These are phyloP conservation scores for Globisporangium solare DNA, from an alignment of 352 stramenopile species.

Conservation along the genomic window DNA sequence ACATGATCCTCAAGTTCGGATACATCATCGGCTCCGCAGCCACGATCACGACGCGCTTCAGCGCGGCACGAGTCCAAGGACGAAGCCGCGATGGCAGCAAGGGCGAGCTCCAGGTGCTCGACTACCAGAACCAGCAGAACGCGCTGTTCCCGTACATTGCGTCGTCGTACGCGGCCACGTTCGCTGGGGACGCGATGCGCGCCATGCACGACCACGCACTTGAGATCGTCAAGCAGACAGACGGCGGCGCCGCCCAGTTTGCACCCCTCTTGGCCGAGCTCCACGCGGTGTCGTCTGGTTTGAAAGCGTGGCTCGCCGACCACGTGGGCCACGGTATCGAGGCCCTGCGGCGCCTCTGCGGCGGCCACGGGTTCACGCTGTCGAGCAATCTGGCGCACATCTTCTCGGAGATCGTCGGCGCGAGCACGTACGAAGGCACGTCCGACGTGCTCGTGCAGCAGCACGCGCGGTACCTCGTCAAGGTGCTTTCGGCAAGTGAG, in stretches of 20 bases:
- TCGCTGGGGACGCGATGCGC: conserved; percentile 20
- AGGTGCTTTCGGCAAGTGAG: conserved; percentile 14
- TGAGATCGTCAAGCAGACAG: conserved; percentile 12
- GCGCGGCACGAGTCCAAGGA: conserved; percentile 23
- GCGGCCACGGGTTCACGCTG: conserved; percentile 15
- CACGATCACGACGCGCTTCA: conserved; percentile 28
- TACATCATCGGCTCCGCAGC: conserved; percentile 14
- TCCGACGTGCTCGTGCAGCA: conserved; percentile 71
- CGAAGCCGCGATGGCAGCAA: conserved; percentile 9
- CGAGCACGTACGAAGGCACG: conserved; percentile 62
- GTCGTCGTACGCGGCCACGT: conserved; percentile 36
- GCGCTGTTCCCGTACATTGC: conserved; percentile 34
- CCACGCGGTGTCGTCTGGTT: conserved; percentile 31
- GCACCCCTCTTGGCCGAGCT: conserved; percentile 24
- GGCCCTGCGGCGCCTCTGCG: conserved; percentile 21
- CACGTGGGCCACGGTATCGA: conserved; percentile 35
- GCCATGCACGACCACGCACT: conserved; percentile 22
- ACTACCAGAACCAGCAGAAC: conserved; percentile 37
- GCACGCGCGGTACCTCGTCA: conserved; percentile 54
- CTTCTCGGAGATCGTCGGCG: conserved; percentile 31
- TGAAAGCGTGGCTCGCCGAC: conserved; percentile 39
- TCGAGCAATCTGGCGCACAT: conserved; percentile 23
- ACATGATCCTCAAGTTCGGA: conserved; percentile 16
- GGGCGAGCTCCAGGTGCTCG: conserved; percentile 31
- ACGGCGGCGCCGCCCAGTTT: conserved; percentile 10